Evolutionary conservation across 179 eudicot genomes (phyloP), one percentile per base, ranked within the genome.

Genomic region (Nepenthes alata): DNA sequence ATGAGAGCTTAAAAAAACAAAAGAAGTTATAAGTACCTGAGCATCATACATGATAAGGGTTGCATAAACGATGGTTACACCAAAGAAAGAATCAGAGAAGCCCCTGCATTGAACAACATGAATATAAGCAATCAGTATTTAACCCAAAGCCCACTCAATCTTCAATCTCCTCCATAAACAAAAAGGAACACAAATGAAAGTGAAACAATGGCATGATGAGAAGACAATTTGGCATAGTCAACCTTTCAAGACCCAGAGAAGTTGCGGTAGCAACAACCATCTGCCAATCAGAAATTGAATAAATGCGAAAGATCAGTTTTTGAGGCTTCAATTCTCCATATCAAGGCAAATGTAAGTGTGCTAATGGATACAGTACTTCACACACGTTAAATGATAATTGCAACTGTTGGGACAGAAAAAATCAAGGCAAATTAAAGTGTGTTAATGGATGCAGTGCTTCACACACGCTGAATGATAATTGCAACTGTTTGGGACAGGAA

Each of bases 21-120:
- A 53, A 62, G 45, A 41, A 37, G 41, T 37, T 1, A 11, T 25
- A 61, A 60, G 66, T 78, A 91, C 98, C 96, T 89, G 98, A 14
- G 98, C 95, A 61, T 91, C 98, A 70, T 89, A 91, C 98, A 89
- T 86, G 54, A 81, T 53, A 69, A 91, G 85, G 60, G 77, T 63
- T 56, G 98, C 98, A 70, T 89, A 91, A 70, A 91, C 89, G 58
- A 77, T 78, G 57, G 96, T 84, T 62, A 91, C 61, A 57, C 98
- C 95, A 55, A 91, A 86, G 57, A 91, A 64, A 49, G 89, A 67
- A 81, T 91, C 98, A 10, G 91, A 76, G 74, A 91, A 83, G 49
- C 98, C 98, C 82, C 98, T 91, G 95, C 73, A 71, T 60, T 59
- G 15, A 50, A 25, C 2, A 45, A 71, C 36, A 37, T 16, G 10